Evolutionary conservation across 2,329 filamentous ascomycete genomes (phyloP).

Genomic region (Colletotrichum simmondsii): DNA sequence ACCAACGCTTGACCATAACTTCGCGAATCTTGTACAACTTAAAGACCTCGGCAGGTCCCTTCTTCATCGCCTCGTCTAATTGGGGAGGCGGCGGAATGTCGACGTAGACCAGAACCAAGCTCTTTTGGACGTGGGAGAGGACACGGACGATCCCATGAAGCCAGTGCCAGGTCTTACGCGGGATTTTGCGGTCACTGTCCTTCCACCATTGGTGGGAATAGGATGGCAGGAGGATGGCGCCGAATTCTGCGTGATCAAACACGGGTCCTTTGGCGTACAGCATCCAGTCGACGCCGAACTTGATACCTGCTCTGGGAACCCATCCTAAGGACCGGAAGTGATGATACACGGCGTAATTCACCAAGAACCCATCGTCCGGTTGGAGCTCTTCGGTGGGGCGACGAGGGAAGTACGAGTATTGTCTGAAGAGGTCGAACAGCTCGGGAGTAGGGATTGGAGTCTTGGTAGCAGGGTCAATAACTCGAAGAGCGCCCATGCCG

Average conservation of each 20-base stretch:
- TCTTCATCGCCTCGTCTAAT: conserved; percentile 53
- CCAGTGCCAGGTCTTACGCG: conserved; percentile 77
- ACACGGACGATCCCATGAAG: conserved; percentile 91
- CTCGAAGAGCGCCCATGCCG: conserved; percentile 77
- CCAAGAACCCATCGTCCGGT: conserved; percentile 85
- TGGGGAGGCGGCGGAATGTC: conserved; percentile 80
- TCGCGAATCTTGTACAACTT: conserved; percentile 81
- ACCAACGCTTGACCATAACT: conserved; percentile 84
- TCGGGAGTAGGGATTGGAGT: conserved; percentile 61
- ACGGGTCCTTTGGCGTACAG: conserved; percentile 93
- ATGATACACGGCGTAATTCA: conserved; percentile 92
- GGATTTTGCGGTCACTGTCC: conserved; percentile 60
- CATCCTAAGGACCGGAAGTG: conserved; percentile 96
- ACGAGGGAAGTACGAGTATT: conserved; percentile 76
- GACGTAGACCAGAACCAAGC: conserved; percentile 88
- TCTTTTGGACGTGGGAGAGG: conserved; percentile 90
- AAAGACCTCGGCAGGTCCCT: conserved; percentile 70
- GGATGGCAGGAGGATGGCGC: conserved; percentile 83
- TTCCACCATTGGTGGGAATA: conserved; percentile 83
- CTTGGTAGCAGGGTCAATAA: conserved; percentile 63
- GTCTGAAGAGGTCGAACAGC: conserved; percentile 75
- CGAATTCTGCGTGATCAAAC: conserved; percentile 95
- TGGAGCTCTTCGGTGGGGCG: conserved; percentile 58
- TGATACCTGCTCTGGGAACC: conserved; percentile 92
- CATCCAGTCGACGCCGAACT: conserved; percentile 95